Percentiles rank a stretch among this genome's conserved stretches.
Conservation (phyloP, 805 yeast species). For the Wickerhamomyces pijperi region DNA sequence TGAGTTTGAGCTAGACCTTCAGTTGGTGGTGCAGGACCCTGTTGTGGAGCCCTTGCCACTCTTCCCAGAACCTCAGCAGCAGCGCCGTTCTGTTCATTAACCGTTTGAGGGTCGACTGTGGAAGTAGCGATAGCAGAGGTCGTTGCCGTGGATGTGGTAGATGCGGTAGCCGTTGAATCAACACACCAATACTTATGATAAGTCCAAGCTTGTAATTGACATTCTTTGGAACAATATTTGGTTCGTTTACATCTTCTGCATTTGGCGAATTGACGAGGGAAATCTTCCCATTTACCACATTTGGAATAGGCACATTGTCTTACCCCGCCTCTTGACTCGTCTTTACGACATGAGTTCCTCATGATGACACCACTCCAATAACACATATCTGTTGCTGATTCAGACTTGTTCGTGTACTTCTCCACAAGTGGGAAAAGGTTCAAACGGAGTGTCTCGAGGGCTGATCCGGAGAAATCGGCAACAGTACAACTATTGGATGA, state of each 20-base stretch:
- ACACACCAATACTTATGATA: constrained; percentile 92
- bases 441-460: constrained; percentile 16
- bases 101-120: background rate
- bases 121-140: background rate
- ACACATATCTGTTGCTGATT: constrained; percentile 70
- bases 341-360: constrained; percentile 90
- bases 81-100: no score
- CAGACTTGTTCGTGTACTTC: constrained; percentile 61
- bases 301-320: constrained; percentile 90
- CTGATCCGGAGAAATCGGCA: no score
- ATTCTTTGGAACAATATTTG: constrained; percentile 85
- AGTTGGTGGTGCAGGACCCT: no score
- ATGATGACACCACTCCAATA: constrained; percentile 98
- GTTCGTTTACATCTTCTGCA: constrained; percentile 91
- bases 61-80: no score
- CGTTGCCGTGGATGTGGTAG: background rate
- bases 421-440: constrained; percentile 89
- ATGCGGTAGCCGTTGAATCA: constrained; percentile 12
- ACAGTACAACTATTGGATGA: no score
- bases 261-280: constrained; percentile 87
- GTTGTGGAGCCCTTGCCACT: no score
- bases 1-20: no score
- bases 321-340: constrained; percentile 78
- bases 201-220: constrained; percentile 87
- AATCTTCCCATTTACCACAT: constrained; percentile 91